A percentile compares a stretch with the other conserved stretches of the same genome.
Conservation (phyloP, 2,329 filamentous ascomycete species). For the Metarhizium guizhouense region DNA sequence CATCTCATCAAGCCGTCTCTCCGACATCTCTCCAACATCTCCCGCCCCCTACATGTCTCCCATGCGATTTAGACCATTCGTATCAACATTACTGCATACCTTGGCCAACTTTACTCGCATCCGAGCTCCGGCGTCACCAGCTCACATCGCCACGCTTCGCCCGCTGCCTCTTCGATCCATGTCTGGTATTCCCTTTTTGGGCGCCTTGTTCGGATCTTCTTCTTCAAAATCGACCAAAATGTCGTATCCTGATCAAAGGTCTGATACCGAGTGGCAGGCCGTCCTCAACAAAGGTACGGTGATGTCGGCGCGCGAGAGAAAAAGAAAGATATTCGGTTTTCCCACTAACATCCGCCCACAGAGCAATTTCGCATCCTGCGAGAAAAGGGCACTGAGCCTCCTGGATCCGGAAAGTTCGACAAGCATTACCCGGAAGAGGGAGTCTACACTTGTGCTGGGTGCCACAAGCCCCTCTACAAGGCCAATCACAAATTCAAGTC, state of each 20-base stretch:
- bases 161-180: constrained; percentile 44
- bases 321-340: not conserved
- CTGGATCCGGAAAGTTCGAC: constrained; percentile 75
- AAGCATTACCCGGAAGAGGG: constrained; percentile 71
- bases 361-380: constrained; percentile 94
- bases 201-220: constrained; percentile 63
- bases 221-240: constrained; percentile 48
- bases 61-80: constrained; percentile 43
- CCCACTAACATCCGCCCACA: constrained; percentile 26
- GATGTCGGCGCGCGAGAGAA: not conserved
- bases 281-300: constrained; percentile 54
- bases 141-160: constrained; percentile 15
- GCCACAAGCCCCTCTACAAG: constrained; percentile 81
- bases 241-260: constrained; percentile 73
- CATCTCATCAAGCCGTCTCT: not conserved
- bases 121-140: constrained; percentile 14
- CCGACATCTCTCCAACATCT: constrained; percentile 1
- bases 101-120: constrained; percentile 34
- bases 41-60: constrained; percentile 9
- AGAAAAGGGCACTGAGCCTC: constrained; percentile 80
- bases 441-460: constrained; percentile 81
- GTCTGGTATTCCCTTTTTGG: constrained; percentile 70
- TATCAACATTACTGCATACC: constrained; percentile 38
- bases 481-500: constrained; percentile 93
- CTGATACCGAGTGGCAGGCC: constrained; percentile 79